These are phyloP conservation scores for Casuarina equisetifolia DNA, from an alignment of 306 rosid genomes.

Conservation along the genomic window DNA sequence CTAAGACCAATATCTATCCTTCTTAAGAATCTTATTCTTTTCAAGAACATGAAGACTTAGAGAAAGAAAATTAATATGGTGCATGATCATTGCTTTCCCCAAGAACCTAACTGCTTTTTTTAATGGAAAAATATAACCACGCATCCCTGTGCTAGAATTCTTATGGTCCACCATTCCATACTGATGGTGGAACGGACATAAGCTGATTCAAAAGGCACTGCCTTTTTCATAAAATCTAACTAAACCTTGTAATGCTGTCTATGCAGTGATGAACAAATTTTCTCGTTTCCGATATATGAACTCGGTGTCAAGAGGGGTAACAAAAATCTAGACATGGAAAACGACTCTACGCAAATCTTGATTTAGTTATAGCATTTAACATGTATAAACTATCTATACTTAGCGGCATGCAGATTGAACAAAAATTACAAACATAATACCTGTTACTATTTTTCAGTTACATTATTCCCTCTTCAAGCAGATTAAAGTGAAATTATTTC, in stretches of 20 bases:
- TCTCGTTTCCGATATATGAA: not conserved
- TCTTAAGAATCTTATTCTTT: not conserved
- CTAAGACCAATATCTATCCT: not conserved
- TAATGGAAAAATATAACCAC: not conserved
- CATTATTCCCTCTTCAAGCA: not conserved
- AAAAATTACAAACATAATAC: not conserved
- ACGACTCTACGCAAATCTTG: not conserved
- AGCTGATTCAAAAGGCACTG: not conserved
- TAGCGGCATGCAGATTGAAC: not conserved
- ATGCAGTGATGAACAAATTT: not conserved
- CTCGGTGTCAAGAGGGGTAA: not conserved
- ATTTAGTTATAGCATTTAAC: not conserved
- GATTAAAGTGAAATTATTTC: not conserved
- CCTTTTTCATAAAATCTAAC: not conserved
- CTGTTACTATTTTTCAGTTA: not conserved
- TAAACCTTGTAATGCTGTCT: not conserved
- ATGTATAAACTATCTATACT: not conserved
- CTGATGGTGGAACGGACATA: no score
- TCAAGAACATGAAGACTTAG: not conserved
- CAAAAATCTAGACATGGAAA: not conserved
- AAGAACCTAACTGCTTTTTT: not conserved
- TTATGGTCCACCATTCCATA: not conserved
- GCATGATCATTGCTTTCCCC: not conserved
- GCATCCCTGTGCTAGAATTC: not conserved
- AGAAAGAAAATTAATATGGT: not conserved